Evolutionary conservation across 176 grass and related monocot genomes (phyloP), one percentile per base, ranked within the genome.

Genomic region (Tillandsia fasciculata): DNA sequence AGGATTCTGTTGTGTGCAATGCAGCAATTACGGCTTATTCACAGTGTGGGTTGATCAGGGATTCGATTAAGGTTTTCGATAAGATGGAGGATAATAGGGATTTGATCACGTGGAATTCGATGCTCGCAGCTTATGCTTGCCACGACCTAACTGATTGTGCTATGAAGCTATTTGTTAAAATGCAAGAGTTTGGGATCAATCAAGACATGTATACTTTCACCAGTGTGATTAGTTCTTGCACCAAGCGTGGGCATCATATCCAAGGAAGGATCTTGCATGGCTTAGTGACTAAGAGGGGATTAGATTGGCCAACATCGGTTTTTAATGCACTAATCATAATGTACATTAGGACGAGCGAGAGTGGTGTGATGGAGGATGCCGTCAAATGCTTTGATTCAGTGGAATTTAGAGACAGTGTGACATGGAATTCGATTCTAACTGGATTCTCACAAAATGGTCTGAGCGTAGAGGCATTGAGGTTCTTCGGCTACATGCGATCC

Each of bases 361-460:
- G 68, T 27, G 72, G 68, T 52, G 42, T 79, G 79, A 82, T 91
- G 82, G 79, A 83, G 54, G 82, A 87, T 66, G 89, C 82, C n/a
- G 68, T 64, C 5, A 91, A 54, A 65, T 83, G 79, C 70, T 85
- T 91, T 18, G 9, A 26, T 42, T 69, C 20, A 20, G 61, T 91
- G 73, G 26, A 79, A 8, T 17, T 75, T 0, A 91, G 82, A 33
- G 82, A 87, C 23, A 69, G 49, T 11, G 66, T 91, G 18, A 85
- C 89, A 29, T 91, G 89, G 82, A 91, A 87, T 64, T 77, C 84
- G 51, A 64, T 91, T 64, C 53, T 91, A 22, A 91, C 89, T 58
- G 85, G 82, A 11, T 84, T 85, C 68, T 85, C 89, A 26, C 85
- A 85, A 49, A 83, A 83, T 27, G 67, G 76, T 64, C 70, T 74